These are phyloP conservation scores for Termitomyces sp. DNA, from an alignment of 768 basidiomycete species.

Conservation along the genomic window DNA sequence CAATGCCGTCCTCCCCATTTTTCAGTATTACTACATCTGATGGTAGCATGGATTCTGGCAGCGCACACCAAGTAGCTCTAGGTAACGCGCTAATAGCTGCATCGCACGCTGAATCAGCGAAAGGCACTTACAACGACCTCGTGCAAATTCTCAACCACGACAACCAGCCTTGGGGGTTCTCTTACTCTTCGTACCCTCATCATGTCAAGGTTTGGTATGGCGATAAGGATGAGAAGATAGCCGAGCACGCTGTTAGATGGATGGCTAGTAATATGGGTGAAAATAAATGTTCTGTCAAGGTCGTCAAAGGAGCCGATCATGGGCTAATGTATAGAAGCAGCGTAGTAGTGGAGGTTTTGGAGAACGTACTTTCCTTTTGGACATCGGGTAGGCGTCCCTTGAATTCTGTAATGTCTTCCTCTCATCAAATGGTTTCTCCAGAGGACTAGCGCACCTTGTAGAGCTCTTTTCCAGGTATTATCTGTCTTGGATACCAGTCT, in stretches of 20 bases:
- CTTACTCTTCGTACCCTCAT: constrained; percentile 74
- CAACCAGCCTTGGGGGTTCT: constrained; percentile 86
- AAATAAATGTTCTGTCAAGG: constrained; percentile 69
- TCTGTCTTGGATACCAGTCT: constrained; percentile 4
- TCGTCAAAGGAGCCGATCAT: constrained; percentile 88
- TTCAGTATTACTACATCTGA: constrained; percentile 35
- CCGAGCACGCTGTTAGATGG: constrained; percentile 86
- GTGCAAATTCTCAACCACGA: constrained; percentile 90
- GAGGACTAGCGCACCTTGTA: neutral
- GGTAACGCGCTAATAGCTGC: constrained; percentile 90
- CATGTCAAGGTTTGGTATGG: constrained; percentile 88
- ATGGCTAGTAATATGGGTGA: constrained; percentile 83
- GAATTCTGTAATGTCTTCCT: neutral
- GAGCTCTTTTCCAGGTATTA: neutral
- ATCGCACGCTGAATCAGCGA: constrained; percentile 90
- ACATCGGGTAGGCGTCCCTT: constrained; percentile 19
- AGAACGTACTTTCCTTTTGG: constrained; percentile 60
- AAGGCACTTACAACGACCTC: constrained; percentile 87
- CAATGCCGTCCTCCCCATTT: constrained; percentile 46
- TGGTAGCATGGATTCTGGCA: constrained; percentile 24
- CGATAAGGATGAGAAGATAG: constrained; percentile 89
- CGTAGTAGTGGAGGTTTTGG: constrained; percentile 82
- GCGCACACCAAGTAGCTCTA: constrained; percentile 61
- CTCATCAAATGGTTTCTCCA: neutral
- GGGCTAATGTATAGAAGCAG: constrained; percentile 88